Conservation (phyloP, 306 rosid species). For the Prunus fruticosa region DNA sequence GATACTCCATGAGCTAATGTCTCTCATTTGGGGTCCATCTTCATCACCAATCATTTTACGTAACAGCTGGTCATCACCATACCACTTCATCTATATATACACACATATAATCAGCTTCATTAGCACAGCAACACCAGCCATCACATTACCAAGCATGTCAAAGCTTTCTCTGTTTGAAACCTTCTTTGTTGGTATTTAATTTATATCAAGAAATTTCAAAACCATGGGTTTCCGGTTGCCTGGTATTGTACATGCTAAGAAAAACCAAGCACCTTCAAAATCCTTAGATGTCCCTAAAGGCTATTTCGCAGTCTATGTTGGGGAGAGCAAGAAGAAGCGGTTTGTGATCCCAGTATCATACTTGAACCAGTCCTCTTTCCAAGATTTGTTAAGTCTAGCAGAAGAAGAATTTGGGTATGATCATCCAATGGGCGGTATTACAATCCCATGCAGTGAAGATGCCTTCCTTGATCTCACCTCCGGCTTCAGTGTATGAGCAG, state of each 20-base stretch:
- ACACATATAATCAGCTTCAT: background rate
- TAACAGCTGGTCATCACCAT: background rate
- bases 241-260: conserved; percentile 13
- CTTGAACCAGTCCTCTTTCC: conserved; percentile 43
- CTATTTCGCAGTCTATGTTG: conserved; percentile 47
- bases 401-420: conserved; percentile 48
- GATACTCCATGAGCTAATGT: background rate
- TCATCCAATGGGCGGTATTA: conserved; percentile 55
- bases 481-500: no score
- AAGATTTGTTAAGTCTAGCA: conserved; percentile 29
- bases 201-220: background rate
- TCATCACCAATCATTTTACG: background rate
- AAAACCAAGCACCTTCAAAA: background rate
- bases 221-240: background rate
- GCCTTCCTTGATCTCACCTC: conserved; percentile 24
- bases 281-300: conserved; percentile 22
- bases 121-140: background rate
- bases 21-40: background rate
- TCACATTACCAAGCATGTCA: background rate
- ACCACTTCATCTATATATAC: conserved; percentile 7
- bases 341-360: background rate
- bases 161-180: background rate
- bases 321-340: conserved; percentile 27
- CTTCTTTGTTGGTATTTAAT: background rate
- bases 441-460: conserved; percentile 47